phyloP scores from a whole-genome alignment of 148 eudicot genomes.

The Tetragonia tetragonoides region DNA sequence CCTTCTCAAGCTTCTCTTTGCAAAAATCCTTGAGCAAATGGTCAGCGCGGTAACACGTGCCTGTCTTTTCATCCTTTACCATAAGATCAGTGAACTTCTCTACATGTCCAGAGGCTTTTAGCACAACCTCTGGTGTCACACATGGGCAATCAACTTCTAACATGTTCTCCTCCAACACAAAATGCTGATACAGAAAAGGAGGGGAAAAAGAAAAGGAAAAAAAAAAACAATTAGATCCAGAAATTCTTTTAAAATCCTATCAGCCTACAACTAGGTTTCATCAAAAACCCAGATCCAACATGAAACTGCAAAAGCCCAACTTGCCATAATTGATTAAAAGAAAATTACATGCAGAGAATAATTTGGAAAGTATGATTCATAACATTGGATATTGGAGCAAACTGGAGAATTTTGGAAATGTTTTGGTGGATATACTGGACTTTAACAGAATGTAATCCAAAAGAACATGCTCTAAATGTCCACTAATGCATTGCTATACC shows the following conservation, averaged over 20 bases:
- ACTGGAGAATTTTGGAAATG: too few species aligned
- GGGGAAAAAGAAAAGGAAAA: too few species aligned
- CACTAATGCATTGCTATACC: too few species aligned
- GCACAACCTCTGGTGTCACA: slow-evolving; percentile 93
- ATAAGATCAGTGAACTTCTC: slow-evolving; percentile 97
- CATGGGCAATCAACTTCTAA: slow-evolving; percentile 96
- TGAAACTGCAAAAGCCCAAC: too few species aligned
- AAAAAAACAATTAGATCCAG: slow-evolving; percentile 3
- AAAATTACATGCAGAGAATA: too few species aligned
- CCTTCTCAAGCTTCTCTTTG: slow-evolving; percentile 88
- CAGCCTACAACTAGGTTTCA: not conserved
- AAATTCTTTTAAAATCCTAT: not conserved
- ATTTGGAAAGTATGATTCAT: too few species aligned
- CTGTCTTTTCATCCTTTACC: slow-evolving; percentile 94
- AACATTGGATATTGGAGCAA: too few species aligned
- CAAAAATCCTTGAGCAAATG: slow-evolving; percentile 92
- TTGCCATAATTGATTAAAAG: not conserved
- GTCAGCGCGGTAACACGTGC: slow-evolving; percentile 86
- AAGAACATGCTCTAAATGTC: too few species aligned
- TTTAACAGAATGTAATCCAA: too few species aligned
- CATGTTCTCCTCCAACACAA: slow-evolving; percentile 94
- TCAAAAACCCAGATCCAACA: too few species aligned
- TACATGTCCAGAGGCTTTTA: slow-evolving; percentile 95
- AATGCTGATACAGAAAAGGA: slow-evolving; percentile 53
- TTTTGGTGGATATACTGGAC: too few species aligned